Percentiles rank a stretch among this genome's conserved stretches.
Evolutionary conservation across 306 rosid genomes (phyloP).

Genomic region (Corylus americana): DNA sequence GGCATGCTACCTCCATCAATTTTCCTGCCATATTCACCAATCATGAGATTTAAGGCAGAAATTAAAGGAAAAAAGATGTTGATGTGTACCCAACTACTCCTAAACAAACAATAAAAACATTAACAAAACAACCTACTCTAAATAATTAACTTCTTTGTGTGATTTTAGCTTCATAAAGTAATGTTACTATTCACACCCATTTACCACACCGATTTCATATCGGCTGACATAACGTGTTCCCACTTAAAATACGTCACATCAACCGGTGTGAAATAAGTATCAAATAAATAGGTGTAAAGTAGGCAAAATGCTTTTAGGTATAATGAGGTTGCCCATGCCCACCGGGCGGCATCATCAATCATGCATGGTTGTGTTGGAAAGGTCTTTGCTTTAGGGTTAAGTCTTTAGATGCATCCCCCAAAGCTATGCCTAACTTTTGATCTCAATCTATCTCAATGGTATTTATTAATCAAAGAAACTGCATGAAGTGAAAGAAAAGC

Average conservation of each 20-base stretch:
- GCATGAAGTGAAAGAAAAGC: background rate
- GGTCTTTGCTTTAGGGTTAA: slow-evolving; percentile 17
- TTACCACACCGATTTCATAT: too few relatives aligned
- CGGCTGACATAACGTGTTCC: too few relatives aligned
- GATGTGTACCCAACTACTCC: background rate
- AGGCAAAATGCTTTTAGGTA: slow-evolving; percentile 8
- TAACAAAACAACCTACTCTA: slow-evolving; percentile 7
- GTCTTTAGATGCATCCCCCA: background rate
- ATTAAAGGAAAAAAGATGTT: background rate
- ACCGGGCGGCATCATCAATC: background rate
- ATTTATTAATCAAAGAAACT: background rate
- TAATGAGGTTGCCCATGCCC: background rate
- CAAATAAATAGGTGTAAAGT: too few relatives aligned
- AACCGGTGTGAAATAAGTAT: too few relatives aligned
- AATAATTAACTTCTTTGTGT: background rate
- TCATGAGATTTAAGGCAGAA: slow-evolving; percentile 17
- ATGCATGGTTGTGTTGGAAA: slow-evolving; percentile 12
- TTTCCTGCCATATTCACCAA: slow-evolving; percentile 60
- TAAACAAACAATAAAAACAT: background rate
- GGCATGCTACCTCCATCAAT: slow-evolving; percentile 76
- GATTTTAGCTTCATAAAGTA: background rate
- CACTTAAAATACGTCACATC: too few relatives aligned
- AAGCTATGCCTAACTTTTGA: background rate
- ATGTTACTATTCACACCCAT: too few relatives aligned
- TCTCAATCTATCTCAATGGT: background rate